A percentile compares a stretch with the other conserved stretches of the same genome.
Conservation (phyloP, 225 moss, liverwort and hornwort genomes). For the Takakia lepidozioides region DNA sequence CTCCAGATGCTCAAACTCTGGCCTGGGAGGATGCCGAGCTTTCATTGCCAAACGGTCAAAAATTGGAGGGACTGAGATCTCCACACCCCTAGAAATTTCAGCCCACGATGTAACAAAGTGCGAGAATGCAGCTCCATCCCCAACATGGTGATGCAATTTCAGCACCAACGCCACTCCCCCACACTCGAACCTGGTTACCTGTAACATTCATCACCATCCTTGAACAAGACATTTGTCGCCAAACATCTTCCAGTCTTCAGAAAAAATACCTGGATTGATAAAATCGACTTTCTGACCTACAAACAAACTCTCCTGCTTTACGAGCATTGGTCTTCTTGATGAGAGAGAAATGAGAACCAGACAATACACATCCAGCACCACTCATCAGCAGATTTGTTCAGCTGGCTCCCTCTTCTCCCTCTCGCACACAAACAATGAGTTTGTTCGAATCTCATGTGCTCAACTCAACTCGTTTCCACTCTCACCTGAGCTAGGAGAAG, state of each 20-base stretch:
- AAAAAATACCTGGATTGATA: too few relatives aligned
- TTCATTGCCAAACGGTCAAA: constrained; percentile 44
- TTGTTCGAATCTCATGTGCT: background rate
- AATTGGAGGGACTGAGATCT: constrained; percentile 17
- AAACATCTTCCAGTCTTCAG: too few relatives aligned
- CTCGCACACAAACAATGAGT: background rate
- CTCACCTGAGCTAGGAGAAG: constrained; percentile 20
- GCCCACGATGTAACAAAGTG: constrained; percentile 52
- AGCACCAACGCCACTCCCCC: constrained; percentile 42
- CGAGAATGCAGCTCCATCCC: constrained; percentile 36
- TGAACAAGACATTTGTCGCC: too few relatives aligned
- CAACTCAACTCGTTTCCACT: background rate
- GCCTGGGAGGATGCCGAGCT: constrained; percentile 25
- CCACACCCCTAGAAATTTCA: constrained; percentile 26
- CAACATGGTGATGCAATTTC: constrained; percentile 34
- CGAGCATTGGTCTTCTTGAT: too few relatives aligned
- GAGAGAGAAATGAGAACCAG: too few relatives aligned
- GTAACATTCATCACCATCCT: too few relatives aligned
- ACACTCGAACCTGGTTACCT: constrained; percentile 61
- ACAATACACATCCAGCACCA: too few relatives aligned
- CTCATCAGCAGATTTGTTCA: background rate
- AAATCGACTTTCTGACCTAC: too few relatives aligned
- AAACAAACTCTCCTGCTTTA: too few relatives aligned
- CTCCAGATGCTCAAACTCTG: constrained; percentile 41
- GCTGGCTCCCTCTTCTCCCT: background rate